These are phyloP conservation scores for Teunomyces lycoperdinae DNA, from an alignment of 805 yeast genomes.

Conservation along the genomic window DNA sequence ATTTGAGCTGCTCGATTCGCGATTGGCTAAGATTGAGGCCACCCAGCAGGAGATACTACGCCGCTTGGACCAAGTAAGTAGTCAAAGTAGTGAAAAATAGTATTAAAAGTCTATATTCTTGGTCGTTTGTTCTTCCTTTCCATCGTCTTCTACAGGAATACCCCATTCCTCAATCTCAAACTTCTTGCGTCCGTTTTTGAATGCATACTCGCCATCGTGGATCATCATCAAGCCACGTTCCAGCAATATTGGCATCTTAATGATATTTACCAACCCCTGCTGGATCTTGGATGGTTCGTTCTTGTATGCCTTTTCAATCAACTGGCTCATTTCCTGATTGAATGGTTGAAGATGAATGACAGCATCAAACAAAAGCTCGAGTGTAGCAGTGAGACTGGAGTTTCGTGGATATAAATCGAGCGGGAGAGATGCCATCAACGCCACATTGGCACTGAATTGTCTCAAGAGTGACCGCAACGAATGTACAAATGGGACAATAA, in stretches of 20 bases:
- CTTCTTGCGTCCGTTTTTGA: slow-evolving; percentile 75
- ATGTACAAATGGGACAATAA: slow-evolving; percentile 60
- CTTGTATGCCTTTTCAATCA: slow-evolving; percentile 66
- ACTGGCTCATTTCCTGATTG: slow-evolving; percentile 64
- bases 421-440: slow-evolving; percentile 55
- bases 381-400: slow-evolving; percentile 42
- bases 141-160: slow-evolving; percentile 93
- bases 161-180: slow-evolving; percentile 94
- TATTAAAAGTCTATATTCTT: slow-evolving; percentile 35
- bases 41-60: slow-evolving; percentile 1
- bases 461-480: slow-evolving; percentile 54
- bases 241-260: slow-evolving; percentile 68
- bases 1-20: background rate
- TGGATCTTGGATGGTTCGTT: slow-evolving; percentile 72
- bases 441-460: slow-evolving; percentile 43
- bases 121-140: slow-evolving; percentile 31
- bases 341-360: slow-evolving; percentile 79
- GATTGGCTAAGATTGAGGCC: slow-evolving; percentile 1
- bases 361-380: slow-evolving; percentile 62
- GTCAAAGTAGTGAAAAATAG: background rate
- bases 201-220: slow-evolving; percentile 74
- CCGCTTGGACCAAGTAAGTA: background rate
- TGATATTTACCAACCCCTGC: slow-evolving; percentile 81
- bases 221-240: slow-evolving; percentile 80
- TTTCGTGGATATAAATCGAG: slow-evolving; percentile 64